These are phyloP conservation scores for Bipolaris sorokiniana DNA, from an alignment of 2,329 filamentous ascomycete species.

Conservation along the genomic window DNA sequence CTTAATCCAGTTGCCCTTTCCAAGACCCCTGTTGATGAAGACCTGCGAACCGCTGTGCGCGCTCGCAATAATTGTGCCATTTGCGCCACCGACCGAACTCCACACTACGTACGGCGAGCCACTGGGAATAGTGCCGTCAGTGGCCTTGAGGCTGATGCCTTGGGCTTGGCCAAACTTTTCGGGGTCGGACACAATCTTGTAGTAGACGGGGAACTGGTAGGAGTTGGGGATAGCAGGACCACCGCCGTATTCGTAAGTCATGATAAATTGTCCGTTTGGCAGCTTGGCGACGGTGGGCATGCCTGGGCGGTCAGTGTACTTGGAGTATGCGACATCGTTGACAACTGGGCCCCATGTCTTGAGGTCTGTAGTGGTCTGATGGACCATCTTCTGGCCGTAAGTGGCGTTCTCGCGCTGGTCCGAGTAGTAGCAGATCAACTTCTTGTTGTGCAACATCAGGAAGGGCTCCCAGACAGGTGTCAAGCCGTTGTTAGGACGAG, in stretches of 20 bases:
- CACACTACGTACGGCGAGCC: constrained; percentile 61
- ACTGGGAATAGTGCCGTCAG: constrained; percentile 54
- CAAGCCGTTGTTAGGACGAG: constrained; percentile 66
- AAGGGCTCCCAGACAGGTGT: constrained; percentile 78
- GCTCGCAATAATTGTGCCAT: constrained; percentile 59
- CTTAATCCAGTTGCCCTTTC: constrained; percentile 55
- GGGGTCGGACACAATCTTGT: constrained; percentile 57
- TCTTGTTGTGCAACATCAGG: constrained; percentile 63
- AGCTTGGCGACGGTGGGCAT: constrained; percentile 69
- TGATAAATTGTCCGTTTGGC: constrained; percentile 66
- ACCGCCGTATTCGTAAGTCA: constrained; percentile 68
- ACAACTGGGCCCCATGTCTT: constrained; percentile 64
- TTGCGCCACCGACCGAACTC: constrained; percentile 55
- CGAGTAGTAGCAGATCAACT: constrained; percentile 71
- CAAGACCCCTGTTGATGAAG: constrained; percentile 57
- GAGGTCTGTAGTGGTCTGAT: constrained; percentile 67
- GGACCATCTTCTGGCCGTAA: constrained; percentile 72
- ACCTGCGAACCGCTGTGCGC: constrained; percentile 51
- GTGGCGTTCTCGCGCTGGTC: constrained; percentile 68
- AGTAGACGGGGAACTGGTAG: constrained; percentile 60
- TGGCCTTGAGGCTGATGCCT: constrained; percentile 52
- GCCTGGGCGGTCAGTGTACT: constrained; percentile 68
- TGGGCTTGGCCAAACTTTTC: constrained; percentile 54
- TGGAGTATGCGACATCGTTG: constrained; percentile 67
- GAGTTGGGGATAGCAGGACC: constrained; percentile 41